Conservation (phyloP, 805 yeast genomes). For the Pichia nanzhaoensis region DNA sequence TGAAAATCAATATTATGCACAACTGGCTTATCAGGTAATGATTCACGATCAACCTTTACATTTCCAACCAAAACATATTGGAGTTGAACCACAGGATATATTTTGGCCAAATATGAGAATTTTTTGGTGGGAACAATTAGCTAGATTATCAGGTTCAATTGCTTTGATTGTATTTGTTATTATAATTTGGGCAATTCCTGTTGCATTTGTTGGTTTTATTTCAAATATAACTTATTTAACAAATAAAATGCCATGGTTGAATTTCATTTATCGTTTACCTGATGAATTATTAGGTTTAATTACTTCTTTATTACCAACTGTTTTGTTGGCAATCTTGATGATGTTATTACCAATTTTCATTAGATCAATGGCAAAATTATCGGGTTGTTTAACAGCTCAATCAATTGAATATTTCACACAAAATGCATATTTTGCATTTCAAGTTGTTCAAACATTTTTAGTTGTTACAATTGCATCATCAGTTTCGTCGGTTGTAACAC, state of each 20-base stretch:
- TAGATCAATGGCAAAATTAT: conserved; percentile 51
- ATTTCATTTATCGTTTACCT: conserved; percentile 54
- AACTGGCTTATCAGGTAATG: conserved; percentile 58
- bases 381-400: conserved; percentile 55
- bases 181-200: conserved; percentile 70
- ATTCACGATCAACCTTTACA: conserved; percentile 62
- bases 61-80: conserved; percentile 53
- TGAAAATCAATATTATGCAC: conserved; percentile 69
- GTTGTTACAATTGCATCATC: conserved; percentile 68
- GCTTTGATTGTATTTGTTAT: conserved; percentile 51
- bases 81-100: conserved; percentile 57
- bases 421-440: conserved; percentile 61
- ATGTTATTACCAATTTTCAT: conserved; percentile 58
- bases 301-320: conserved; percentile 64
- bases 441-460: conserved; percentile 63
- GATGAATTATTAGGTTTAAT: conserved; percentile 48
- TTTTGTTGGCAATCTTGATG: conserved; percentile 61
- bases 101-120: conserved; percentile 69
- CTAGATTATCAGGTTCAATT: conserved; percentile 45
- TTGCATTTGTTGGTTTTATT: conserved; percentile 69
- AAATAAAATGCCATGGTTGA: conserved; percentile 46
- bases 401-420: conserved; percentile 59
- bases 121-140: conserved; percentile 72
- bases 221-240: conserved; percentile 62
- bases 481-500: conserved; percentile 60